Evolutionary conservation across 805 yeast species (phyloP).

Genomic region (Yamadazyma sp.): DNA sequence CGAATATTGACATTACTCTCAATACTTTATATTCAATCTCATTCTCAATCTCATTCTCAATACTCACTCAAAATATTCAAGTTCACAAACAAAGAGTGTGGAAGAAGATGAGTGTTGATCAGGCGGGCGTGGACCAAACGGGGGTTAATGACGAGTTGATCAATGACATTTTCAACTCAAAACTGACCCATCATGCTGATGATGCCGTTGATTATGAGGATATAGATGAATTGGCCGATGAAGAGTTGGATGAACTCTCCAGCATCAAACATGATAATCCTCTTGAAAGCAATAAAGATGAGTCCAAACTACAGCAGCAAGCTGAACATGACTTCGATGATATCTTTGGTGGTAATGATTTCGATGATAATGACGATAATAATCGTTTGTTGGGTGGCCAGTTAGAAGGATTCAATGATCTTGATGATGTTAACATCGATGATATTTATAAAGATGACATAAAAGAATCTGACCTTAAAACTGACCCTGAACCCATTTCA

Average conservation of each 20-base stretch:
- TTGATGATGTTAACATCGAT: slow-evolving; percentile 20
- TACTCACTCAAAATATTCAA: too few relatives aligned
- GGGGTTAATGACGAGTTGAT: slow-evolving; percentile 15
- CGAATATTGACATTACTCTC: slow-evolving; percentile 2
- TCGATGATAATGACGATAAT: slow-evolving; percentile 10
- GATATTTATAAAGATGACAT: slow-evolving; percentile 20
- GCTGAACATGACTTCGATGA: slow-evolving; percentile 39
- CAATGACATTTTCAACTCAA: slow-evolving; percentile 35
- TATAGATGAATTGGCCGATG: slow-evolving; percentile 93
- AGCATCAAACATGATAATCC: background rate
- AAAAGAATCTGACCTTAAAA: too few relatives aligned
- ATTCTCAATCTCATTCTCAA: slow-evolving; percentile 1
- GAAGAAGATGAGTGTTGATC: slow-evolving; percentile 2
- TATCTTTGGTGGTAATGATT: slow-evolving; percentile 15
- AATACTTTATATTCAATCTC: background rate
- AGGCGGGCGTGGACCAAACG: slow-evolving; percentile 2
- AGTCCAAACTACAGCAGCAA: slow-evolving; percentile 25
- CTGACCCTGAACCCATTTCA: background rate
- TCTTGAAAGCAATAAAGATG: slow-evolving; percentile 1
- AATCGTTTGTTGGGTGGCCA: slow-evolving; percentile 12
- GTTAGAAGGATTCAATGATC: slow-evolving; percentile 19
- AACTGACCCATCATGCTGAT: slow-evolving; percentile 67
- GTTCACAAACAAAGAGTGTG: slow-evolving; percentile 1
- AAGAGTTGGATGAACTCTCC: slow-evolving; percentile 25
- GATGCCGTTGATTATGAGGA: slow-evolving; percentile 94